Percentiles rank a stretch among this genome's conserved stretches.
phyloP scores from a whole-genome alignment of 2,329 filamentous ascomycete genomes.

The Teratosphaeria nubilosa region DNA sequence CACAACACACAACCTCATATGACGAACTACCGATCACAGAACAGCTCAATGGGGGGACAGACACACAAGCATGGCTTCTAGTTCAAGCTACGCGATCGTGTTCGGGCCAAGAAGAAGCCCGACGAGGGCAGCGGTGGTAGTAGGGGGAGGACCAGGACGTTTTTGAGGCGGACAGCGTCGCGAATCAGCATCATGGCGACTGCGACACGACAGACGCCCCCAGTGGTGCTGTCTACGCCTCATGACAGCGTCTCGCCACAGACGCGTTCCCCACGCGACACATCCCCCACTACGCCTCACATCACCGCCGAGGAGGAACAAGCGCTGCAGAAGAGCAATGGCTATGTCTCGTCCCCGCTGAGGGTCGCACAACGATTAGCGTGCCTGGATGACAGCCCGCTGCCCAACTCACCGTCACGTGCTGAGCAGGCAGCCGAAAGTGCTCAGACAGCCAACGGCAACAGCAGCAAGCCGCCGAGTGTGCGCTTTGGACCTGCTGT shows the following conservation, averaged over 20 bases:
- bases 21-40: not conserved
- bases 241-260: not conserved
- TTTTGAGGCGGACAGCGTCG: not conserved
- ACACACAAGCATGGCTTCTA: not conserved
- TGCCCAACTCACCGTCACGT: not conserved
- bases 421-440: not conserved
- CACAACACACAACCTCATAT: not conserved
- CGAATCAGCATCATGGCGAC: not conserved
- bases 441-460: not conserved
- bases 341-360: not conserved
- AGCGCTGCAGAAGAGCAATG: not conserved
- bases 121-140: not conserved
- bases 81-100: not conserved
- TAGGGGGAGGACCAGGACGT: not conserved
- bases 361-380: not conserved
- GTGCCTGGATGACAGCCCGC: not conserved
- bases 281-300: not conserved
- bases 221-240: not conserved
- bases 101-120: not conserved
- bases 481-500: constrained; percentile 4
- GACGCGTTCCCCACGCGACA: not conserved
- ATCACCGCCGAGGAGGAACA: not conserved
- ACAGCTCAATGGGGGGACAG: not conserved
- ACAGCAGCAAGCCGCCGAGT: not conserved
- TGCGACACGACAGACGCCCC: not conserved